phyloP scores from a whole-genome alignment of 176 grass and related monocot genomes.

The Aegilops sharonensis region DNA sequence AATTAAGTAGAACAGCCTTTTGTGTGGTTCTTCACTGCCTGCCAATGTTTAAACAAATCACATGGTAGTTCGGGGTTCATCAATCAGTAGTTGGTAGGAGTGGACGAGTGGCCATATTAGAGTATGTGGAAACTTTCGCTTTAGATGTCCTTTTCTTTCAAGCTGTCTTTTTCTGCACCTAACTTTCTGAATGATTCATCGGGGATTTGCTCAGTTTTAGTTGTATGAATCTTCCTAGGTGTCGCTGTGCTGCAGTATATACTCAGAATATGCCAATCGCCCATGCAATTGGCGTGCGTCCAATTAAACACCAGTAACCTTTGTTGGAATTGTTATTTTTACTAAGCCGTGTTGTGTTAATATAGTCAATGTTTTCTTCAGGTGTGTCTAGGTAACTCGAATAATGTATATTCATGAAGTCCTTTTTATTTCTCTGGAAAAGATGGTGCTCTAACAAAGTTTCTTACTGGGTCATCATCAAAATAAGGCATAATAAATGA shows the following conservation, averaged over 20 bases:
- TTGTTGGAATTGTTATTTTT: neutral
- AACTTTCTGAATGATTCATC: constrained; percentile 1
- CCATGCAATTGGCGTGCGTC: neutral
- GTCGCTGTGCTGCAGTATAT: neutral
- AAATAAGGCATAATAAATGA: constrained; percentile 4
- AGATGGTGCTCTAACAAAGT: neutral
- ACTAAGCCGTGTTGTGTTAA: neutral
- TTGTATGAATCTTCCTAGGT: neutral
- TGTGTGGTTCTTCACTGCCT: neutral
- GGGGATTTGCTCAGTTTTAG: constrained; percentile 5
- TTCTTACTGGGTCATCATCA: constrained; percentile 2
- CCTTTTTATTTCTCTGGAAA: constrained; percentile 3
- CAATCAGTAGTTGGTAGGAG: neutral
- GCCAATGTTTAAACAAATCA: neutral
- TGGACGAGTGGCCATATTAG: neutral
- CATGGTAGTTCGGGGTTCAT: neutral
- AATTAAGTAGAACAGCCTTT: neutral
- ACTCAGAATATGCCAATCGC: neutral
- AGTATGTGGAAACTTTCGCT: constrained; percentile 4
- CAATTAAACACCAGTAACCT: neutral
- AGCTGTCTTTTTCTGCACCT: constrained; percentile 14
- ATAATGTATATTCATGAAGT: neutral
- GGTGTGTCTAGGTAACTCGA: neutral
- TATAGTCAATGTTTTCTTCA: constrained; percentile 1
- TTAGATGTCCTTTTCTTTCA: constrained; percentile 27